These are phyloP conservation scores for Fusarium denticulatum DNA, from an alignment of 2,329 filamentous ascomycete genomes.

Conservation along the genomic window DNA sequence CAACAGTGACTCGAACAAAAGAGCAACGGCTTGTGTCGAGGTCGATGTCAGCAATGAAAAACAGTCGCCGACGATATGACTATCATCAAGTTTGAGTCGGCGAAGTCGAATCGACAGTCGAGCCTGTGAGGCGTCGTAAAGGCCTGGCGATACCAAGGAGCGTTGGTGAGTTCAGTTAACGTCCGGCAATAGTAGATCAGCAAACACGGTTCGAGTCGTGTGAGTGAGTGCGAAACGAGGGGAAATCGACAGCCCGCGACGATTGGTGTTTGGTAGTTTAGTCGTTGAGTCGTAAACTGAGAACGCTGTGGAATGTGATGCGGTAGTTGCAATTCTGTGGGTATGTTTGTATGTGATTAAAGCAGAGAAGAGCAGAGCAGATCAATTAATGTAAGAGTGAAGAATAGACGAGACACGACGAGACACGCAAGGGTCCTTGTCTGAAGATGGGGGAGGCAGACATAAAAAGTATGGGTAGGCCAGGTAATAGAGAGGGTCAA, in stretches of 20 bases:
- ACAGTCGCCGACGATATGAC: constrained; percentile 23
- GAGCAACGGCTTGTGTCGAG: neutral
- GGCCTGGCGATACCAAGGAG: constrained; percentile 26
- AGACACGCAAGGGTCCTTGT: constrained; percentile 27
- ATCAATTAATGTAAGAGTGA: constrained; percentile 30
- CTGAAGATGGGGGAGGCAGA: constrained; percentile 16
- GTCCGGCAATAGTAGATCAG: constrained; percentile 3
- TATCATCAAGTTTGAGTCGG: constrained; percentile 8
- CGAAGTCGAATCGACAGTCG: constrained; percentile 5
- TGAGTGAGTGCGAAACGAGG: constrained; percentile 31
- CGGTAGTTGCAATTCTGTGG: constrained; percentile 11
- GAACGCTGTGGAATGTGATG: constrained; percentile 15
- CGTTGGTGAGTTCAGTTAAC: constrained; percentile 18
- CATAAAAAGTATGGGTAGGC: constrained; percentile 4
- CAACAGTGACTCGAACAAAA: constrained; percentile 11
- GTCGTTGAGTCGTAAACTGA: constrained; percentile 35
- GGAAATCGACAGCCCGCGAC: constrained; percentile 44
- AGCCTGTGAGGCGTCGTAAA: constrained; percentile 3
- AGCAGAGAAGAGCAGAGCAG: constrained; percentile 19
- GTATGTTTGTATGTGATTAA: constrained; percentile 22
- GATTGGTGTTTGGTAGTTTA: constrained; percentile 27
- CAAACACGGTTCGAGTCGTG: constrained; percentile 11
- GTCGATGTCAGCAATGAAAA: constrained; percentile 21
- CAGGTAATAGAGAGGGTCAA: neutral
- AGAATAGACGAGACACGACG: constrained; percentile 13